These are phyloP conservation scores for Acanthamoeba royreba DNA, from an alignment of 208 protist genomes.

Conservation along the genomic window DNA sequence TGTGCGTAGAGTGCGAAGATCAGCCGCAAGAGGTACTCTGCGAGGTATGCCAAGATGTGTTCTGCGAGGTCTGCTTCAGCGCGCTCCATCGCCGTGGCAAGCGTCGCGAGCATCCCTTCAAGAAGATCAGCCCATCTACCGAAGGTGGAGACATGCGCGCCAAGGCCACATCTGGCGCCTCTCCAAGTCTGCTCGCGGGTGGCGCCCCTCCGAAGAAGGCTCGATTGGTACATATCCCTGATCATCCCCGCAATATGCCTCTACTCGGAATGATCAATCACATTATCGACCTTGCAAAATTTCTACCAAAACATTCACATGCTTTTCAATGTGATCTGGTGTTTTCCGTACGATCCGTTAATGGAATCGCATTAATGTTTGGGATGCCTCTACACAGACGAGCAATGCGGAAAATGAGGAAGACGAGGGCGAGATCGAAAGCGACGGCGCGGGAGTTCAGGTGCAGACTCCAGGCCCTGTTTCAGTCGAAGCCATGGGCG, in stretches of 20 bases:
- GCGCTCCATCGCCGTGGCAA: constrained; percentile 52
- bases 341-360: too few species aligned
- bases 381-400: background rate
- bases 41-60: constrained; percentile 42
- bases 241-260: background rate
- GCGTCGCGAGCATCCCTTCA: background rate
- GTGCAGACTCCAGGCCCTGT: background rate
- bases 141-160: background rate
- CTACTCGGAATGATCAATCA: background rate
- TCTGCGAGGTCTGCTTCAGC: constrained; percentile 58
- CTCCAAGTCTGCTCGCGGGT: too few species aligned
- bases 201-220: background rate
- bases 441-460: background rate
- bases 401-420: background rate
- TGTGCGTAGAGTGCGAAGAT: constrained; percentile 66
- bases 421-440: background rate
- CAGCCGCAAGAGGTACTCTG: constrained; percentile 49
- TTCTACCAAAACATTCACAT: background rate
- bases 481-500: background rate
- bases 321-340: too few species aligned
- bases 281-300: background rate
- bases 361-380: too few species aligned
- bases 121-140: too few species aligned
- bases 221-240: background rate
- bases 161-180: background rate